Evolutionary conservation across 192 early-diverging fungal species (phyloP).

Genomic region (Piromyces sp.): DNA sequence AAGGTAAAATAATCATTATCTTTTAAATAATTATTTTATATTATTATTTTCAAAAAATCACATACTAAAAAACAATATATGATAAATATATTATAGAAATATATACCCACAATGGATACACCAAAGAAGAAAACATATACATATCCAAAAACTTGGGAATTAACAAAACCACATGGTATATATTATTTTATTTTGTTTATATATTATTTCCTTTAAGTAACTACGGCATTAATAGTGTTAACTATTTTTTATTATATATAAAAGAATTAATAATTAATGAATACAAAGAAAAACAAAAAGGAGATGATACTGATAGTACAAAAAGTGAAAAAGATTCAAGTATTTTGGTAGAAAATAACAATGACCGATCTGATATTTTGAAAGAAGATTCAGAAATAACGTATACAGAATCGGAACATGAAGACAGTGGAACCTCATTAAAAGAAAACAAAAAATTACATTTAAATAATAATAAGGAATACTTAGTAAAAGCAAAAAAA

Average conservation of each 20-base stretch:
- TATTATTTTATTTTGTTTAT: no score
- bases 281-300: not conserved
- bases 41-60: no score
- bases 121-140: not conserved
- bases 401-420: not conserved
- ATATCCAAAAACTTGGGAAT: not conserved
- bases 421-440: not conserved
- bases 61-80: no score
- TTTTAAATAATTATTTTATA: no score
- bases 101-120: not conserved
- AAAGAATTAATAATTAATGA: not conserved
- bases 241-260: not conserved
- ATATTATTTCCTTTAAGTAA: no score
- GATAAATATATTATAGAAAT: not conserved
- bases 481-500: not conserved
- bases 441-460: not conserved
- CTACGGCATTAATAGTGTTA: no score
- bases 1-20: no score
- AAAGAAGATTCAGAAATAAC: not conserved
- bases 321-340: not conserved
- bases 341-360: not conserved
- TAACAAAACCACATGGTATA: not conserved
- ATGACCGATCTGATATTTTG: not conserved
- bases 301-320: not conserved
- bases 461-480: not conserved